These are phyloP conservation scores for Phaseolus coccineus DNA, from an alignment of 331 rosid genomes.

Conservation along the genomic window DNA sequence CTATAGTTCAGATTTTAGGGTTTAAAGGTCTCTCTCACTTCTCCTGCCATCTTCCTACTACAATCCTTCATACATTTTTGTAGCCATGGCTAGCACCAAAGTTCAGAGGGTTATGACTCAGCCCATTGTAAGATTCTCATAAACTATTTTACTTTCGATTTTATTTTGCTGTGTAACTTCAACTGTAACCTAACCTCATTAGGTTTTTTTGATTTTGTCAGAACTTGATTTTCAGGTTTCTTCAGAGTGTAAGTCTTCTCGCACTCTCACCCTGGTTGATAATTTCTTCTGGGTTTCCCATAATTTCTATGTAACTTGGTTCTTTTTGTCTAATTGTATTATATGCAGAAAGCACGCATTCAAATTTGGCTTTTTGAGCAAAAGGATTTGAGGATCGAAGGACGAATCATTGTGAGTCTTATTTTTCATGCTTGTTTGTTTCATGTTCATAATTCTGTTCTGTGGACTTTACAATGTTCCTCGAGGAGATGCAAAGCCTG, in stretches of 20 bases:
- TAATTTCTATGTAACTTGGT: background rate
- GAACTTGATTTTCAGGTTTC: slow-evolving; percentile 92
- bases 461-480: background rate
- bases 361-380: slow-evolving; percentile 38
- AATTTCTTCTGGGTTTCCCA: slow-evolving; percentile 3
- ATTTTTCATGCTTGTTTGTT: background rate
- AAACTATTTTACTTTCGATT: background rate
- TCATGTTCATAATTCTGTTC: background rate
- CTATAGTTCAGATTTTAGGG: background rate
- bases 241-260: slow-evolving; percentile 71
- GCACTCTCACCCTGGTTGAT: background rate
- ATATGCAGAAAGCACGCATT: slow-evolving; percentile 22
- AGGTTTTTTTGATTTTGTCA: slow-evolving; percentile 25
- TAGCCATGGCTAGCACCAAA: slow-evolving; percentile 88
- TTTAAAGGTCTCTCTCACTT: background rate
- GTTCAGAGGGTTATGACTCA: slow-evolving; percentile 93
- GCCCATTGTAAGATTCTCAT: slow-evolving; percentile 59
- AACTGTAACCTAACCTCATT: slow-evolving; percentile 24
- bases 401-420: slow-evolving; percentile 43
- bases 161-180: background rate
- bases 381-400: slow-evolving; percentile 39
- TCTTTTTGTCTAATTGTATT: background rate
- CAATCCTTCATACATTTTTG: background rate
- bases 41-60: background rate
- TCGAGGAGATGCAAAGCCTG: background rate